These are phyloP conservation scores for Thuidium tamariscinum DNA, from an alignment of 225 moss, liverwort and hornwort species.

Conservation along the genomic window DNA sequence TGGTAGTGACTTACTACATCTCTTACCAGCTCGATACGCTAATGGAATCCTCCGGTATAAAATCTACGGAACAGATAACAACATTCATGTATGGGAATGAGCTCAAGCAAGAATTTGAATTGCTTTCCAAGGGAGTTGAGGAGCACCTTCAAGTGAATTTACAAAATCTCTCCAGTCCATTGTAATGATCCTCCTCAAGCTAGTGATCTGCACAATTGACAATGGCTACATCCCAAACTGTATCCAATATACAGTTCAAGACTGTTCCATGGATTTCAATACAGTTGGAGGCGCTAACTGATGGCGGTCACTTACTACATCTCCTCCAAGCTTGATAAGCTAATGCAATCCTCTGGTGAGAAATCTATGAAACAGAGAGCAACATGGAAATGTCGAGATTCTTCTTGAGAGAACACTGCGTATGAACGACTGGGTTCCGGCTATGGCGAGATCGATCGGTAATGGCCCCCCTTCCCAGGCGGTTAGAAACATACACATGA, in stretches of 20 bases:
- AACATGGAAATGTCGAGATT: background rate
- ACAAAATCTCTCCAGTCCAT: background rate
- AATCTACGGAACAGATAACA: background rate
- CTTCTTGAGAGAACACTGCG: background rate
- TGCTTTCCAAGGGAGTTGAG: background rate
- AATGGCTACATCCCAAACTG: background rate
- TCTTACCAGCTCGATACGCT: background rate
- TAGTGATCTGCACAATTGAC: no score
- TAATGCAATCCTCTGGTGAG: background rate
- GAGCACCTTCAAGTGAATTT: background rate
- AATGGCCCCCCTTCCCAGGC: constrained; percentile 18
- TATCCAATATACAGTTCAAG: background rate
- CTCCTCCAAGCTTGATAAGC: background rate
- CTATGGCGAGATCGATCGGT: background rate
- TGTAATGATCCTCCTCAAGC: background rate
- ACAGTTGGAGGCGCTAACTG: background rate
- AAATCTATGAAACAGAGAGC: background rate
- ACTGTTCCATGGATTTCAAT: background rate
- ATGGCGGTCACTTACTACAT: background rate
- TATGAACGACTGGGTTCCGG: background rate
- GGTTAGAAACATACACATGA: background rate
- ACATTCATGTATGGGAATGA: background rate
- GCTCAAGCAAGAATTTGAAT: background rate
- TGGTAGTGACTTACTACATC: background rate
- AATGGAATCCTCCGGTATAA: background rate